phyloP scores from a whole-genome alignment of 129 eudicot genomes.

The Artemisia annua region DNA sequence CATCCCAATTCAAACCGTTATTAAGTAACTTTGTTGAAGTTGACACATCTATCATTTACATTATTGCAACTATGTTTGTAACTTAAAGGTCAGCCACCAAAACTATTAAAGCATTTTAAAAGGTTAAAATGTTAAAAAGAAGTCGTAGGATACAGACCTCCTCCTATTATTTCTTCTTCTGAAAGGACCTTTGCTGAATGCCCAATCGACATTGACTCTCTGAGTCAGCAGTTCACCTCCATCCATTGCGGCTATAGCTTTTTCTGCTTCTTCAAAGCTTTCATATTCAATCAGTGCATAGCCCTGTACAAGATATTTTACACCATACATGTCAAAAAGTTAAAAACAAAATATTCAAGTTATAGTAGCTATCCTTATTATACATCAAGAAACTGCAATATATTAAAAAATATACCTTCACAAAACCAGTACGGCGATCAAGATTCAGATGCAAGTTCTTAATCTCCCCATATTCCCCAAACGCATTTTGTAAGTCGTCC shows the following conservation, averaged over 20 bases:
- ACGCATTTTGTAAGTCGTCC: constrained; percentile 84
- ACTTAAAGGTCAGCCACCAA: background rate
- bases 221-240: constrained; percentile 83
- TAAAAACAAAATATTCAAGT: too few relatives aligned
- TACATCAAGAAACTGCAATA: background rate
- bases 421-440: constrained; percentile 96
- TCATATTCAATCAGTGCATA: constrained; percentile 93
- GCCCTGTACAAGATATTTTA: constrained; percentile 46
- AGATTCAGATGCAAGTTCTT: constrained; percentile 93
- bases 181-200: constrained; percentile 94
- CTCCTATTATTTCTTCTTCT: constrained; percentile 71
- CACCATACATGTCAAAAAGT: background rate
- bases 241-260: constrained; percentile 74
- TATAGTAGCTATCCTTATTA: background rate
- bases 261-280: constrained; percentile 79
- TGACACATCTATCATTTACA: too few relatives aligned
- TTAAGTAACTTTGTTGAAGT: too few relatives aligned
- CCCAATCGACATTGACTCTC: constrained; percentile 82
- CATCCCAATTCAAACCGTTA: too few relatives aligned
- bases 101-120: background rate
- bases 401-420: constrained; percentile 49
- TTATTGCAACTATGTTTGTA: too few relatives aligned
- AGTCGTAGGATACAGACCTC: constrained; percentile 41
- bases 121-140: background rate
- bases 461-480: constrained; percentile 92